Percentiles rank a stretch among this genome's conserved stretches.
Conservation (phyloP, 371 early-diverging fungal genomes). For the Mortierella sp. region DNA sequence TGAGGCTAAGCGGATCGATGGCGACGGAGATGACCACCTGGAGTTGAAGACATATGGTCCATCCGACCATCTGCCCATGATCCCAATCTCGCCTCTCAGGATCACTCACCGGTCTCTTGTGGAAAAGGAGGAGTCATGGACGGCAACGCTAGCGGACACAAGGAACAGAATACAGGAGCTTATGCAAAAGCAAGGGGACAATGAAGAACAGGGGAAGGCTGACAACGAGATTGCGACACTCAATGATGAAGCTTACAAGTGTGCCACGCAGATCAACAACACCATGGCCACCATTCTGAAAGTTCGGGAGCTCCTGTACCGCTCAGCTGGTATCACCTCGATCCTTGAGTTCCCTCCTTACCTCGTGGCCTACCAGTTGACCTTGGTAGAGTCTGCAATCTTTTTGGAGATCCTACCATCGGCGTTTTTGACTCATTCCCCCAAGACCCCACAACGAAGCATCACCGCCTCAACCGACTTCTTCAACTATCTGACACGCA, state of each 20-base stretch:
- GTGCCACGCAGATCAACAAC: constrained; percentile 57
- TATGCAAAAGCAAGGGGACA: not conserved
- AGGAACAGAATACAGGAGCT: constrained; percentile 27
- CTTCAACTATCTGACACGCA: constrained; percentile 84
- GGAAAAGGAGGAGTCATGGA: constrained; percentile 43
- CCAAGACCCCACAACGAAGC: constrained; percentile 73
- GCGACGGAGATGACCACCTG: constrained; percentile 34
- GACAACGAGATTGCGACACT: constrained; percentile 44
- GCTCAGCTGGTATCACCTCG: constrained; percentile 67
- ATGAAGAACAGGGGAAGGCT: constrained; percentile 9
- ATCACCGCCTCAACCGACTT: constrained; percentile 84
- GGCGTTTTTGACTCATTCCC: constrained; percentile 75
- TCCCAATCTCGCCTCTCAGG: constrained; percentile 66
- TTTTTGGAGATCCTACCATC: constrained; percentile 73
- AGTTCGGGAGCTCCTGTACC: constrained; percentile 67
- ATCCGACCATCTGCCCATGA: constrained; percentile 56
- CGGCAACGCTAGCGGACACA: constrained; percentile 34
- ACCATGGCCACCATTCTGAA: constrained; percentile 63
- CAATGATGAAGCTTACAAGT: constrained; percentile 59
- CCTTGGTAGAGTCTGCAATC: constrained; percentile 76
- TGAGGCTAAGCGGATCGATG: constrained; percentile 45
- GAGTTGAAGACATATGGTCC: constrained; percentile 44
- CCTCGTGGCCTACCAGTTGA: constrained; percentile 78
- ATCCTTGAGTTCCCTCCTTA: constrained; percentile 75
- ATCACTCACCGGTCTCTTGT: constrained; percentile 62